Conservation (phyloP, 2,329 filamentous ascomycete species). For the Rhynchosporium agropyri region DNA sequence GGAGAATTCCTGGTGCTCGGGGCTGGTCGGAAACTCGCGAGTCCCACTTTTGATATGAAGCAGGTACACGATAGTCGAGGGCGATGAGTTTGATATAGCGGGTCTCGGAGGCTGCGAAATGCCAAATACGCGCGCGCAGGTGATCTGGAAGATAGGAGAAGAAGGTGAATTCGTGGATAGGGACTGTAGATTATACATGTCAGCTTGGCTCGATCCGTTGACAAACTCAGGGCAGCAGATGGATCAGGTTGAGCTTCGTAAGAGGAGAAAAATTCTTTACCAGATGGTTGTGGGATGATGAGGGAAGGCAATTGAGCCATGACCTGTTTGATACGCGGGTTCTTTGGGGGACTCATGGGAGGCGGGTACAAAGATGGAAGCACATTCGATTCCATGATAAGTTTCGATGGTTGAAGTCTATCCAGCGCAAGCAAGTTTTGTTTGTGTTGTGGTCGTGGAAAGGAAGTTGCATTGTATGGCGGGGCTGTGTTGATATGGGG, state of each 20-base stretch:
- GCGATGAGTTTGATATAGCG: conserved; percentile 8
- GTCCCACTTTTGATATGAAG: conserved; percentile 6
- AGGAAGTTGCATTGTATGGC: no score
- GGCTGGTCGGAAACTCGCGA: neutral
- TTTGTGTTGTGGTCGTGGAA: no score
- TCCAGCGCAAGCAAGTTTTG: no score
- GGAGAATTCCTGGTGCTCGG: neutral
- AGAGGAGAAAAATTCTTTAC: neutral
- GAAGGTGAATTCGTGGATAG: neutral
- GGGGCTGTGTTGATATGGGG: no score
- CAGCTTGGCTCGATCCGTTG: neutral
- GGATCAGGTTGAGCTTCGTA: neutral
- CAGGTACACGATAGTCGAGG: neutral
- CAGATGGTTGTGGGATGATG: neutral
- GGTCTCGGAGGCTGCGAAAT: neutral
- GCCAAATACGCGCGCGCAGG: neutral
- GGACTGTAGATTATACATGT: neutral
- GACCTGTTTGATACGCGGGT: neutral
- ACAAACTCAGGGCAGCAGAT: neutral
- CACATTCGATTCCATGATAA: no score
- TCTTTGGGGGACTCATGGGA: neutral
- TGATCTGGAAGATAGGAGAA: neutral
- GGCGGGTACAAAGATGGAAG: no score
- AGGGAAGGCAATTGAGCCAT: neutral
- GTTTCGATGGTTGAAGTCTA: no score